These are phyloP conservation scores for Moesziomyces parantarcticus DNA, from an alignment of 1,284 basidiomycete genomes.

Conservation along the genomic window DNA sequence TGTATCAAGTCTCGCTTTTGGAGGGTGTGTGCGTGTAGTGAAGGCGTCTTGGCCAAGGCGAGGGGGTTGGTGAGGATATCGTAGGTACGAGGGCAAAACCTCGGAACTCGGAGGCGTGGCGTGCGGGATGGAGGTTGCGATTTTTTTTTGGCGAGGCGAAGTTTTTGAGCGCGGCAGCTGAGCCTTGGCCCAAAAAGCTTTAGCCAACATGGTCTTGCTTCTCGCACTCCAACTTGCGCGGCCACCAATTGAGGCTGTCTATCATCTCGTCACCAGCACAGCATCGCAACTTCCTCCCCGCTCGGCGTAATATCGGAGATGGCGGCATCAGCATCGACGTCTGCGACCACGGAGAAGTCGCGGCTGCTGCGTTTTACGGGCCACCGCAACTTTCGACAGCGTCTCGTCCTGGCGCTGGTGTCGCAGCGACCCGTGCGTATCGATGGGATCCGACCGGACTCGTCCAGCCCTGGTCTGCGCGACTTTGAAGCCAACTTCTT, in stretches of 20 bases:
- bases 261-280: not conserved
- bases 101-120: slow-evolving; percentile 15
- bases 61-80: too few species aligned
- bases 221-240: not conserved
- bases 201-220: not conserved
- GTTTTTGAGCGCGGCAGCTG: slow-evolving; percentile 6
- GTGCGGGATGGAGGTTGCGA: slow-evolving; percentile 2
- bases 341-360: slow-evolving; percentile 24
- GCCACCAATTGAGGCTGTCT: not conserved
- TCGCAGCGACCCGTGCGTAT: slow-evolving; percentile 88
- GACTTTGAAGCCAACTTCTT: slow-evolving; percentile 95
- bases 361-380: slow-evolving; percentile 75
- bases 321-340: slow-evolving; percentile 23
- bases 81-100: not conserved
- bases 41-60: too few species aligned
- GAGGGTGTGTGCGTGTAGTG: not conserved
- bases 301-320: not conserved
- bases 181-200: not conserved
- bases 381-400: slow-evolving; percentile 84
- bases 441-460: slow-evolving; percentile 87
- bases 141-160: slow-evolving; percentile 13
- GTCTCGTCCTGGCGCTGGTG: slow-evolving; percentile 86
- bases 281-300: not conserved
- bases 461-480: slow-evolving; percentile 91
- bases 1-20: not conserved